Evolutionary conservation across 768 basidiomycete species (phyloP).

Genomic region (Tylopilus vinaceipallidus): DNA sequence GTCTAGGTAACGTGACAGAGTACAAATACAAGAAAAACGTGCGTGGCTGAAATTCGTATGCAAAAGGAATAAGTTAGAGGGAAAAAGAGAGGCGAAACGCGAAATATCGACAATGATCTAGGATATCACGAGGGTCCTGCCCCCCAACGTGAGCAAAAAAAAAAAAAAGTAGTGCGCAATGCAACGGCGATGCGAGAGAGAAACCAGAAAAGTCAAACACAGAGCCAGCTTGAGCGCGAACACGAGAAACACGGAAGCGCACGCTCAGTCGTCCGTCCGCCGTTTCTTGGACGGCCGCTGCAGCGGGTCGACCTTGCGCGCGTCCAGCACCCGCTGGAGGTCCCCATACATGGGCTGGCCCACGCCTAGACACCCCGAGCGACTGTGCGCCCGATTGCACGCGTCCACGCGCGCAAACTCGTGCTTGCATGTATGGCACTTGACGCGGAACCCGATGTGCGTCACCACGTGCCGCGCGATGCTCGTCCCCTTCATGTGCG

Average conservation of each 20-base stretch:
- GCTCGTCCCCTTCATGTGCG: slow-evolving; percentile 33
- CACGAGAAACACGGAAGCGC: neutral
- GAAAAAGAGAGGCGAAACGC: neutral
- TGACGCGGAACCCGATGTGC: slow-evolving; percentile 31
- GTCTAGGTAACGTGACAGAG: too few species aligned
- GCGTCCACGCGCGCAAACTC: slow-evolving; percentile 35
- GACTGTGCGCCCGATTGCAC: slow-evolving; percentile 34
- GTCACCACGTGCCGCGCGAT: slow-evolving; percentile 34
- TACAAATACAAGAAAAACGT: neutral
- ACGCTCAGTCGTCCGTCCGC: slow-evolving; percentile 23
- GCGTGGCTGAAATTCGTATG: neutral
- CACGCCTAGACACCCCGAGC: slow-evolving; percentile 30
- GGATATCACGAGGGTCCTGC: too few species aligned
- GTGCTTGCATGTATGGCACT: slow-evolving; percentile 29
- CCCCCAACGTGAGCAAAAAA: neutral
- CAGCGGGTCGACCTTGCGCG: slow-evolving; percentile 24
- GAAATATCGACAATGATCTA: neutral
- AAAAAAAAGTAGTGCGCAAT: too few species aligned
- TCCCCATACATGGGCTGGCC: slow-evolving; percentile 32
- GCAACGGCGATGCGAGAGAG: neutral
- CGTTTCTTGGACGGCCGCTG: slow-evolving; percentile 30
- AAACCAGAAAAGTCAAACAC: neutral
- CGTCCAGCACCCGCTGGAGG: slow-evolving; percentile 25
- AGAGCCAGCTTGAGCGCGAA: neutral
- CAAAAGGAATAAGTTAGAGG: slow-evolving; percentile 20